A percentile compares a stretch with the other conserved stretches of the same genome.
Conservation (phyloP, 1,139 yeast genomes). For the Saccharomyces hybrid region DNA sequence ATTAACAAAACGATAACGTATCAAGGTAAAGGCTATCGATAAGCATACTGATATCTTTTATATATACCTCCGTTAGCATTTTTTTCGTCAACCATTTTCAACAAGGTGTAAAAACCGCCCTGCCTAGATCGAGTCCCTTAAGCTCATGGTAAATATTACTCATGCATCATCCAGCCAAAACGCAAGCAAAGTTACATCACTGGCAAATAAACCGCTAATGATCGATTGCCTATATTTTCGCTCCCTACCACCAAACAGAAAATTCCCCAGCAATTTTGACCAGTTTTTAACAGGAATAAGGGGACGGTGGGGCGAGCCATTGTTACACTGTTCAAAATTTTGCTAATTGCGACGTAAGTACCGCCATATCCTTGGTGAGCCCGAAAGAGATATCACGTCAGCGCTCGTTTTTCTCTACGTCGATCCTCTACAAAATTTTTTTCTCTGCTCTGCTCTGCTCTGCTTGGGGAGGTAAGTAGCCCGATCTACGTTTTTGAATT, state of each 20-base stretch:
- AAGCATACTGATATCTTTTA: background rate
- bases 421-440: background rate
- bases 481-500: background rate
- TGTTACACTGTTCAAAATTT: background rate
- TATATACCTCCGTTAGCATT: background rate
- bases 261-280: background rate
- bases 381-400: background rate
- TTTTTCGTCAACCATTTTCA: background rate
- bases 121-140: background rate
- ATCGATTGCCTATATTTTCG: background rate
- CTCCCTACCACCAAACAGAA: background rate
- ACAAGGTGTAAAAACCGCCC: background rate
- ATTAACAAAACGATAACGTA: background rate
- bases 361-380: background rate
- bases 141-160: background rate
- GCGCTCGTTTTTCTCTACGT: background rate
- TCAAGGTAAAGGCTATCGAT: background rate
- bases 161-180: background rate
- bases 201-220: too few species aligned
- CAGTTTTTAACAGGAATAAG: background rate
- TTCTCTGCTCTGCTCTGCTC: background rate
- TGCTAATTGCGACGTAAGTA: background rate
- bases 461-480: background rate
- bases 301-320: background rate
- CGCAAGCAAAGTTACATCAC: background rate